phyloP scores from a whole-genome alignment of 2,329 filamentous ascomycete genomes.

The Purpureocillium lavendulum region DNA sequence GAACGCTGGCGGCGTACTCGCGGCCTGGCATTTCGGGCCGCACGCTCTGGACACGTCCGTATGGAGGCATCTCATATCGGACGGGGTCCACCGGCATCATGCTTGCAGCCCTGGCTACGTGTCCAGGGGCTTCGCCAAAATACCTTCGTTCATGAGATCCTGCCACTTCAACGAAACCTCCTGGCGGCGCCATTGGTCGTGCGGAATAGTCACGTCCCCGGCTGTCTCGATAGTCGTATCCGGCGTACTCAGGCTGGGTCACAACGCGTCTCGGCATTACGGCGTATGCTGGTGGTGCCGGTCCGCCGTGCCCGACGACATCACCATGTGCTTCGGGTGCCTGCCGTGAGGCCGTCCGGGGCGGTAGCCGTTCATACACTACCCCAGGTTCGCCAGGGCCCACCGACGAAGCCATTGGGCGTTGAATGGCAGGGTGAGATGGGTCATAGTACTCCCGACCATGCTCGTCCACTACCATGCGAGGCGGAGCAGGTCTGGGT shows the following conservation, averaged over 20 bases:
- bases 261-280: slow-evolving; percentile 45
- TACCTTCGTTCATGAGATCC: slow-evolving; percentile 29
- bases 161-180: slow-evolving; percentile 41
- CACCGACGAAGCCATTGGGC: slow-evolving; percentile 43
- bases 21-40: slow-evolving; percentile 24
- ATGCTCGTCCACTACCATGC: slow-evolving; percentile 74
- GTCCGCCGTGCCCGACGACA: slow-evolving; percentile 38
- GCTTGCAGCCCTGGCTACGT: slow-evolving; percentile 46
- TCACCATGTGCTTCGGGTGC: slow-evolving; percentile 41
- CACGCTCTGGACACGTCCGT: slow-evolving; percentile 35
- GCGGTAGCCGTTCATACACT: slow-evolving; percentile 57
- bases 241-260: slow-evolving; percentile 51
- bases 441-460: slow-evolving; percentile 70
- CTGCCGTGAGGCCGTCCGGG: slow-evolving; percentile 43
- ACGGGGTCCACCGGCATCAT: slow-evolving; percentile 43
- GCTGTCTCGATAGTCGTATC: slow-evolving; percentile 44
- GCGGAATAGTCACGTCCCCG: slow-evolving; percentile 50
- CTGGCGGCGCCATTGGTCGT: slow-evolving; percentile 33
- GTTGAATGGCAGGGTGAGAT: slow-evolving; percentile 33
- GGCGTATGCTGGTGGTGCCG: slow-evolving; percentile 38
- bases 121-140: slow-evolving; percentile 34
- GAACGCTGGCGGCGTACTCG: slow-evolving; percentile 18
- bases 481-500: slow-evolving; percentile 45
- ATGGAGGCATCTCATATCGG: slow-evolving; percentile 32
- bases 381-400: slow-evolving; percentile 42